A percentile compares a stretch with the other conserved stretches of the same genome.
phyloP scores from a whole-genome alignment of 1,284 basidiomycete species.

The Leucoagaricus sp. region DNA sequence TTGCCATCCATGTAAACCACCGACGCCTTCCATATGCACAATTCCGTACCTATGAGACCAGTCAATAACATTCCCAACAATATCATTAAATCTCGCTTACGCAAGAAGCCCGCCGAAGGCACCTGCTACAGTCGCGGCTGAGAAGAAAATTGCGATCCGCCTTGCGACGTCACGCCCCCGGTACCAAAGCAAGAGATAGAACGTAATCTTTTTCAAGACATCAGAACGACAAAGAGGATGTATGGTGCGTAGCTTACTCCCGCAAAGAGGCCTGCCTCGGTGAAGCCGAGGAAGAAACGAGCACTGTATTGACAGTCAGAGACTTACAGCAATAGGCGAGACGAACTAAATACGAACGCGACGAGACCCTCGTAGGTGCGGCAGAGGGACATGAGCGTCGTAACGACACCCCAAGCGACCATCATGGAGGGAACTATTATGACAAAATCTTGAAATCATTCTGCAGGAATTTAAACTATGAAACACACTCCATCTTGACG shows the following conservation, averaged over 20 bases:
- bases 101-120: conserved; percentile 41
- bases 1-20: conserved; percentile 39
- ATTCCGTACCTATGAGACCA: no score
- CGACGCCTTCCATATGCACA: conserved; percentile 38
- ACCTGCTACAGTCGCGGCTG: conserved; percentile 34
- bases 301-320: no score
- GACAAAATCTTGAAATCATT: conserved; percentile 31
- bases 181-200: conserved; percentile 36
- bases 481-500: conserved; percentile 48
- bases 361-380: conserved; percentile 25
- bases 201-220: no score
- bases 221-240: no score
- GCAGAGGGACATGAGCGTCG: conserved; percentile 15
- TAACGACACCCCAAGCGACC: conserved; percentile 30
- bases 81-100: conserved; percentile 36
- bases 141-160: conserved; percentile 36
- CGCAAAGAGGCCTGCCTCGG: conserved; percentile 34
- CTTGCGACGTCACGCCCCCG: conserved; percentile 27
- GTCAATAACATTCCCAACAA: no score
- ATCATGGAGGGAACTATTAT: conserved; percentile 31
- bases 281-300: conserved; percentile 28
- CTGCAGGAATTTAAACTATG: conserved; percentile 21
- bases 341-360: conserved; percentile 27
- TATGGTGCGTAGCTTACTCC: conserved; percentile 36
- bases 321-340: conserved; percentile 25